phyloP scores from a whole-genome alignment of 2,329 filamentous ascomycete genomes.

The Trichophyton rubrum region DNA sequence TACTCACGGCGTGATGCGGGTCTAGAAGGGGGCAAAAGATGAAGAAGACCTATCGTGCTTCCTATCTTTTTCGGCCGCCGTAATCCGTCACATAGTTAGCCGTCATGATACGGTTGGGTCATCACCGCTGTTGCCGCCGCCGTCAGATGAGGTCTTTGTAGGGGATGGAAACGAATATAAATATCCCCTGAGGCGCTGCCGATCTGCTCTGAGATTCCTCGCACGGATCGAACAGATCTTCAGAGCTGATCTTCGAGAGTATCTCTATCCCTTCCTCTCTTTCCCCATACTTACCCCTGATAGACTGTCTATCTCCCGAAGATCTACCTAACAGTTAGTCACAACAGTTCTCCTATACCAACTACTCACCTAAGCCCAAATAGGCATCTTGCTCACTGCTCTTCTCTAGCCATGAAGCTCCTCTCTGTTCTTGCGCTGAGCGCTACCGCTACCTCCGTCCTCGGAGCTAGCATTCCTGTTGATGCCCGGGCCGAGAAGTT shows the following conservation, averaged over 20 bases:
- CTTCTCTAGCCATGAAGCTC: conserved; percentile 24
- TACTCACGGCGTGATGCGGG: not conserved
- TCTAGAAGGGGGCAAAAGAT: not conserved
- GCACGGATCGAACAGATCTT: conserved; percentile 1
- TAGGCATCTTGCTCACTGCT: not conserved
- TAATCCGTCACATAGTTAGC: conserved; percentile 1
- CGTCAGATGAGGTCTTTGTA: not conserved
- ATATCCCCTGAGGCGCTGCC: conserved; percentile 56
- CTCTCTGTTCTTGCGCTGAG: conserved; percentile 24
- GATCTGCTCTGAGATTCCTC: conserved; percentile 34
- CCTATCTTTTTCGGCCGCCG: not conserved
- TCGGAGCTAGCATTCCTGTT: conserved; percentile 1
- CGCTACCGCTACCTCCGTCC: conserved; percentile 5
- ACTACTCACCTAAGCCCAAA: not conserved
- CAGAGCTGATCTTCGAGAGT: conserved; percentile 2
- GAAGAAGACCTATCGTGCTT: not conserved
- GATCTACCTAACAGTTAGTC: not conserved
- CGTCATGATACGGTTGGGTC: not conserved
- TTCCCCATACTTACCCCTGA: not conserved
- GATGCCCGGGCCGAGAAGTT: conserved; percentile 34
- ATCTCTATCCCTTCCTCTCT: too few relatives aligned
- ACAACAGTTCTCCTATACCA: not conserved
- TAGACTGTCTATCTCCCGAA: not conserved
- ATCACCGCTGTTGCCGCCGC: not conserved
- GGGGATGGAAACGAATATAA: conserved; percentile 46